Conservation (phyloP, 1,139 yeast species). For the Saccharomyces hybrid region DNA sequence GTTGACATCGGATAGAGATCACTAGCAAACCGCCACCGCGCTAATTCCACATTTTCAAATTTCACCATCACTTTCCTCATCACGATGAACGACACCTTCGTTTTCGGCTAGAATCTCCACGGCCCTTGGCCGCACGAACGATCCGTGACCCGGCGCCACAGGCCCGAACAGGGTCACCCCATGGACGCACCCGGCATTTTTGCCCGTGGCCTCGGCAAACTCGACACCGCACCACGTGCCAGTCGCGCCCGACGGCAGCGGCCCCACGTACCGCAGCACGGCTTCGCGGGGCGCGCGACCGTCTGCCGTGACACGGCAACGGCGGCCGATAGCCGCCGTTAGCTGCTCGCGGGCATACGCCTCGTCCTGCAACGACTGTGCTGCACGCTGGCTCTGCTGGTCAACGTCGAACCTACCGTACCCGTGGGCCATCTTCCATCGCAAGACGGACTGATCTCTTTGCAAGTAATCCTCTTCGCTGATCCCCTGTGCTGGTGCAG, state of each 20-base stretch:
- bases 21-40: constrained; percentile 1
- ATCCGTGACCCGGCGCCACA: constrained; percentile 50
- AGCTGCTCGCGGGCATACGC: not conserved
- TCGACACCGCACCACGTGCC: constrained; percentile 75
- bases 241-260: constrained; percentile 43
- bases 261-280: constrained; percentile 55
- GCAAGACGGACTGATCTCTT: constrained; percentile 52
- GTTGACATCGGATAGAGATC: constrained; percentile 1
- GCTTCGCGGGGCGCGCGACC: constrained; percentile 49
- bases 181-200: constrained; percentile 70
- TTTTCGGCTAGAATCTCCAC: constrained; percentile 8
- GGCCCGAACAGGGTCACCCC: constrained; percentile 57
- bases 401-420: constrained; percentile 64
- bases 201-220: constrained; percentile 63
- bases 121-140: constrained; percentile 45
- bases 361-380: not conserved
- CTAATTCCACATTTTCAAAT: not conserved
- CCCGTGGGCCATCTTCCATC: constrained; percentile 60
- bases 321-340: not conserved
- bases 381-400: not conserved
- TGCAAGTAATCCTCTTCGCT: constrained; percentile 58
- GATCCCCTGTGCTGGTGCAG: constrained; percentile 44
- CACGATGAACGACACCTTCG: not conserved
- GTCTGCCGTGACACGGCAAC: constrained; percentile 11
- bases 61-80: not conserved